Evolutionary conservation across 2,329 filamentous ascomycete species (phyloP).

Genomic region (Orbilia javanica): DNA sequence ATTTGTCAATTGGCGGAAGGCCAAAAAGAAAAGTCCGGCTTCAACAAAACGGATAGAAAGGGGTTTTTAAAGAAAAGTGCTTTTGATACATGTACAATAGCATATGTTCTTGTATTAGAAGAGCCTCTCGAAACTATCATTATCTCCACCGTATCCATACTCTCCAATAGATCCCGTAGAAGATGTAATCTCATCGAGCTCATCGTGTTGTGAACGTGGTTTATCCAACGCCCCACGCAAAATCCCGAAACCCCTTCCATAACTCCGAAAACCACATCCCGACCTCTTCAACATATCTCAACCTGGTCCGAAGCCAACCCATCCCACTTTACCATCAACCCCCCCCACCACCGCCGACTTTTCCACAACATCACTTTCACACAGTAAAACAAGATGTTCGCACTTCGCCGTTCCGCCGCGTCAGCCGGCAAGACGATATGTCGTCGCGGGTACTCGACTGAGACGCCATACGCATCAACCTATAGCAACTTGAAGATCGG

Average conservation of each 20-base stretch:
- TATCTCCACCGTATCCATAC: not conserved
- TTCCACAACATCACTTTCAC: not conserved
- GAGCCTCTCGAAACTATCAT: not conserved
- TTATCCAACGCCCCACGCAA: conserved; percentile 38
- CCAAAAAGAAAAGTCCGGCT: conserved; percentile 28
- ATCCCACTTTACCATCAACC: conserved; percentile 1
- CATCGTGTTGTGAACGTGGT: conserved; percentile 48
- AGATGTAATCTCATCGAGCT: conserved; percentile 9
- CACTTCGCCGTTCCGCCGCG: conserved; percentile 53
- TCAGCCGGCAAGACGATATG: conserved; percentile 34
- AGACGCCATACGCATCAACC: conserved; percentile 68
- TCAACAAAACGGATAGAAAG: conserved; percentile 55
- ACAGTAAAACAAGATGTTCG: conserved; percentile 34
- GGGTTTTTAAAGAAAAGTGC: conserved; percentile 7
- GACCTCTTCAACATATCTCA: conserved; percentile 10
- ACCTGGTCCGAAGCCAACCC: conserved; percentile 1
- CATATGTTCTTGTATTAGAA: conserved; percentile 16
- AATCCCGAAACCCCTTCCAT: conserved; percentile 44
- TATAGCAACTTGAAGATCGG: conserved; percentile 77
- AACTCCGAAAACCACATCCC: conserved; percentile 37
- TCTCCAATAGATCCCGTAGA: not conserved
- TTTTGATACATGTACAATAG: conserved; percentile 29
- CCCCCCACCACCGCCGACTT: not conserved
- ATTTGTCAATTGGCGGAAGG: conserved; percentile 1
- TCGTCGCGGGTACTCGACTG: conserved; percentile 46